Percentiles rank a stretch among this genome's conserved stretches.
Conservation (phyloP, 225 moss, liverwort and hornwort genomes). For the Rhytidiadelphus loreus region DNA sequence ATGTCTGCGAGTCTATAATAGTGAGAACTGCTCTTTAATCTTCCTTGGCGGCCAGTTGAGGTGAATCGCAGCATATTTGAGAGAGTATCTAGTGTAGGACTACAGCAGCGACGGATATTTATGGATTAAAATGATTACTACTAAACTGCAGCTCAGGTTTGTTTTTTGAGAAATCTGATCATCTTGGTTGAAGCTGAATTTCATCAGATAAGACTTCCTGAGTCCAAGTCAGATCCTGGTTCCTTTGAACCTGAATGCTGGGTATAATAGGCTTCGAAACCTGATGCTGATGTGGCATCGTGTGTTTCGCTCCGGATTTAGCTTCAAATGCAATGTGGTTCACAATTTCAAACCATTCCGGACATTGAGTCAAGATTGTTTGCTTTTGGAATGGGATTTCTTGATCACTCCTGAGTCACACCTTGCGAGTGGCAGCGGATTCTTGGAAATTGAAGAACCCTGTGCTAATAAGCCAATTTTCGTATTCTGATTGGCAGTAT, state of each 20-base stretch:
- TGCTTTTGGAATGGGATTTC: neutral
- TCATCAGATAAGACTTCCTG: neutral
- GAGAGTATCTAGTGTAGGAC: neutral
- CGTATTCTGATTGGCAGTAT: neutral
- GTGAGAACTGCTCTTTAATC: neutral
- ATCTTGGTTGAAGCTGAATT: neutral
- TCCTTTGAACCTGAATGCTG: neutral
- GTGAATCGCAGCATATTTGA: neutral
- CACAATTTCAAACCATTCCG: too few species aligned
- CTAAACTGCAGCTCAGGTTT: neutral
- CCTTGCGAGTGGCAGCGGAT: neutral
- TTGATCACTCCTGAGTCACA: neutral
- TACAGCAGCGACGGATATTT: neutral
- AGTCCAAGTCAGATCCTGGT: neutral
- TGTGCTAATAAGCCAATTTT: neutral
- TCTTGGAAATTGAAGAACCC: neutral
- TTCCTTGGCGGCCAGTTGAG: slow-evolving; percentile 11
- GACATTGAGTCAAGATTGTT: neutral
- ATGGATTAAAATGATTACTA: neutral
- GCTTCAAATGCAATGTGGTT: neutral
- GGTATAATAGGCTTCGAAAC: neutral
- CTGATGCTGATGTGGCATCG: neutral
- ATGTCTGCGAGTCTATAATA: neutral
- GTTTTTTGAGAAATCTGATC: neutral
- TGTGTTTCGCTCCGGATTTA: neutral